Percentiles rank a stretch among this genome's conserved stretches.
phyloP scores from a whole-genome alignment of 169 alveolate species.

The Plasmodium gonderi region DNA sequence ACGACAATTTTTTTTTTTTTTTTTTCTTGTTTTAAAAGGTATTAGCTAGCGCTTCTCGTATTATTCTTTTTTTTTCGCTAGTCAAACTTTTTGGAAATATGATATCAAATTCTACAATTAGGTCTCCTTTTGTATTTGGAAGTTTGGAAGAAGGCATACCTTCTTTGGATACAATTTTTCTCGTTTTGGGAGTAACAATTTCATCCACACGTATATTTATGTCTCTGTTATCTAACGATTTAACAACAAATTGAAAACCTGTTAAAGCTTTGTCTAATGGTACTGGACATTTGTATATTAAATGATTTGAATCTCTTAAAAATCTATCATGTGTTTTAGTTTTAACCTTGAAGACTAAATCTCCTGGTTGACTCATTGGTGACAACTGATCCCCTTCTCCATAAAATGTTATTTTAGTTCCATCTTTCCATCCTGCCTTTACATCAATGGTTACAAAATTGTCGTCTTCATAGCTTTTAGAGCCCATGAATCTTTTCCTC shows the following conservation, averaged over 20 bases:
- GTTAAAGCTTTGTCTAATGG: slow-evolving; percentile 89
- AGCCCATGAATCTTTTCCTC: slow-evolving; percentile 85
- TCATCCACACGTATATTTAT: slow-evolving; percentile 86
- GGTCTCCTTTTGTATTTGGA: slow-evolving; percentile 86
- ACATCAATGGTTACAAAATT: slow-evolving; percentile 87
- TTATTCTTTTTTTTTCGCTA: slow-evolving; percentile 84
- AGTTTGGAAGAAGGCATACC: slow-evolving; percentile 87
- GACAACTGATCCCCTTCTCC: slow-evolving; percentile 90
- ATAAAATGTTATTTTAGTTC: slow-evolving; percentile 87
- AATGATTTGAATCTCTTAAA: slow-evolving; percentile 84
- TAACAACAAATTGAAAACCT: slow-evolving; percentile 87
- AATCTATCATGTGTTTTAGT: slow-evolving; percentile 86
- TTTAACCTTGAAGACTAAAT: slow-evolving; percentile 85
- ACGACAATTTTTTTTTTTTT: neutral
- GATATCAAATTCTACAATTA: slow-evolving; percentile 88
- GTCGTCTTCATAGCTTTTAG: slow-evolving; percentile 86
- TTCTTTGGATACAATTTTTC: slow-evolving; percentile 87
- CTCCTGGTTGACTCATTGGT: slow-evolving; percentile 88
- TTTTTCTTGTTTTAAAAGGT: slow-evolving; percentile 55
- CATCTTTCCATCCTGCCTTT: slow-evolving; percentile 92
- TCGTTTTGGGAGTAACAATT: slow-evolving; percentile 85
- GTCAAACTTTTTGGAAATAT: slow-evolving; percentile 85
- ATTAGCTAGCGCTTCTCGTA: slow-evolving; percentile 71
- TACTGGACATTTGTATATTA: slow-evolving; percentile 88
- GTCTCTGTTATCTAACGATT: slow-evolving; percentile 89